Evolutionary conservation across 148 eudicot species (phyloP), one percentile per base, ranked within the genome.

Genomic region (Oxyria digyna): DNA sequence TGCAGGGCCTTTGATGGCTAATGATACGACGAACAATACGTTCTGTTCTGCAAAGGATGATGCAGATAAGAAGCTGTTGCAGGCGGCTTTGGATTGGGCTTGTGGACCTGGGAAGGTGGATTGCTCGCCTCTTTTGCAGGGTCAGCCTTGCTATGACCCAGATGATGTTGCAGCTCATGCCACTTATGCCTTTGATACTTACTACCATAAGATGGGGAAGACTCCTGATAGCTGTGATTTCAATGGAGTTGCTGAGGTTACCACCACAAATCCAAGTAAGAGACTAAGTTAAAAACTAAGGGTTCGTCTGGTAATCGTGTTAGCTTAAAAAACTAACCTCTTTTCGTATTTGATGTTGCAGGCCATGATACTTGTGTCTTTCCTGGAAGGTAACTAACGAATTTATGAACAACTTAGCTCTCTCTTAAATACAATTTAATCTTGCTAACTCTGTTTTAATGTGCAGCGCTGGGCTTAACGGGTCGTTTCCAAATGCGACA

Each of bases 11-110:
- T 76, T 87, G 35, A 54, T 92, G 73, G 85, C 89, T 6, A 92
- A 92, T 76, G 97, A 92, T 78, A 92, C 97, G 8, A 83, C 96
- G 1, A 92, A 92, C 72, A 88, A 89, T 72, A 92, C 97, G 0
- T 92, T 71, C 73, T 92, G 97, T 74, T 85, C 85, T 21, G 87
- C 94, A n/a, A 89, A 74, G 80, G 85, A 78, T 59, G 74, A 79
- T 57, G 91, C 91, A 2, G 96, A 92, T 38, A 75, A 73, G n/a
- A 92, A 92, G 81, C 79, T 89, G 91, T 71, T 92, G 20, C 97
- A 92, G 79, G 97, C 97, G 0, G 97, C 93, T 9, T 74, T 92
- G 67, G 97, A 92, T 69, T 92, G 97, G 97, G 96, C 97, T 42
- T 92, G 97, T 79, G 97, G 97, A 23, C 96, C 97, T 0, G 97